Evolutionary conservation across 2,329 filamentous ascomycete genomes (phyloP).

Genomic region (Pseudocercospora musae): DNA sequence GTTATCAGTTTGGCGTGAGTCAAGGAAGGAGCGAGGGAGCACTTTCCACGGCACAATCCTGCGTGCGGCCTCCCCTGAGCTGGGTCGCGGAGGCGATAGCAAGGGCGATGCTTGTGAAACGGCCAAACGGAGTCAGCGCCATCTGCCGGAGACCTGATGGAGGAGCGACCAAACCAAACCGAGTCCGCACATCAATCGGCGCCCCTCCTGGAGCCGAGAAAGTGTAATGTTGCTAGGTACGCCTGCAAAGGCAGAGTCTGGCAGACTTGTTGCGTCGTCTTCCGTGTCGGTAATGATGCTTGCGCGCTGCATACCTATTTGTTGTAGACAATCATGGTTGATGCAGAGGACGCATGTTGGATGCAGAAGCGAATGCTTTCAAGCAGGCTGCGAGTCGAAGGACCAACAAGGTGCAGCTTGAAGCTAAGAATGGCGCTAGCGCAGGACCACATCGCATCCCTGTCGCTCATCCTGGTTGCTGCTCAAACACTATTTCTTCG

Average conservation of each 20-base stretch:
- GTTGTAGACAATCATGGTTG: background rate
- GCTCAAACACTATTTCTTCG: background rate
- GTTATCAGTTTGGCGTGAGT: slow-evolving; percentile 18
- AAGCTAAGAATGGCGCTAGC: background rate
- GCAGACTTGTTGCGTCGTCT: background rate
- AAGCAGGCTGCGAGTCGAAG: background rate
- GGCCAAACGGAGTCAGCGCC: slow-evolving; percentile 8
- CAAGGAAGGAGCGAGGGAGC: slow-evolving; percentile 6
- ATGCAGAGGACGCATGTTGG: background rate
- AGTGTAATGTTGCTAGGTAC: slow-evolving; percentile 18
- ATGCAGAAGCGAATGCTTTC: background rate
- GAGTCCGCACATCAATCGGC: background rate
- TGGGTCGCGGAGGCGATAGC: slow-evolving; percentile 12
- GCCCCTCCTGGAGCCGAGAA: slow-evolving; percentile 11
- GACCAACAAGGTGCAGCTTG: background rate
- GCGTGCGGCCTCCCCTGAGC: slow-evolving; percentile 10
- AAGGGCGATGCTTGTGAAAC: slow-evolving; percentile 20
- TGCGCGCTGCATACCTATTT: background rate
- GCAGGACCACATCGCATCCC: background rate
- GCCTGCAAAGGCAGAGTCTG: background rate
- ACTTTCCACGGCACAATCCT: slow-evolving; percentile 8
- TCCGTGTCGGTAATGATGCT: background rate
- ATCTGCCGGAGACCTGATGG: background rate
- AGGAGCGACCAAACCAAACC: background rate
- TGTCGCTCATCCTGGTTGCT: background rate